A percentile compares a stretch with the other conserved stretches of the same genome.
These are phyloP conservation scores for Eutrema heterophyllum DNA, from an alignment of 345 rosid species.

Conservation along the genomic window DNA sequence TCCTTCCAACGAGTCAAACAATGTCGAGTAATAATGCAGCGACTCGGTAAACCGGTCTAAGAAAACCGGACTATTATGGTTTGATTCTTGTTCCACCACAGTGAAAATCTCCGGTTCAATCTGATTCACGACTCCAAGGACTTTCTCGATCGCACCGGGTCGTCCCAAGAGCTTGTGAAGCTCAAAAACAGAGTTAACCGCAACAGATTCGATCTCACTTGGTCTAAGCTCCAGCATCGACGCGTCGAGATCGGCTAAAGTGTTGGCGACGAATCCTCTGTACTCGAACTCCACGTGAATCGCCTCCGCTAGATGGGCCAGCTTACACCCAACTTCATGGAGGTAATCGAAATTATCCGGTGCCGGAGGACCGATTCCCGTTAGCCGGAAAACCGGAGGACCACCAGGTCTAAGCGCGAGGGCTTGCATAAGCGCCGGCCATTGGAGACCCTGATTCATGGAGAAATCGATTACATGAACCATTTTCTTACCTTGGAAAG, in stretches of 20 bases:
- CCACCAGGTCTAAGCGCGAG: conserved; percentile 68
- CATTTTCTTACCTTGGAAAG: conserved; percentile 52
- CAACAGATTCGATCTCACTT: conserved; percentile 54
- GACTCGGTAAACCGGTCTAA: conserved; percentile 79
- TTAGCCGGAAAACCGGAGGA: conserved; percentile 64
- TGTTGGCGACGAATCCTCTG: conserved; percentile 66
- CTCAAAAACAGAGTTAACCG: conserved; percentile 81
- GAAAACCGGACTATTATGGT: conserved; percentile 67
- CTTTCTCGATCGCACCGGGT: conserved; percentile 59
- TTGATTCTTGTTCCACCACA: conserved; percentile 73
- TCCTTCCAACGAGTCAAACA: conserved; percentile 80
- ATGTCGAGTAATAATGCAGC: conserved; percentile 67
- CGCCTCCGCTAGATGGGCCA: conserved; percentile 70
- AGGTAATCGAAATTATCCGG: conserved; percentile 53
- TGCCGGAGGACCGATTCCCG: conserved; percentile 75
- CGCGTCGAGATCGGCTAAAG: conserved; percentile 70
- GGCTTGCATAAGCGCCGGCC: conserved; percentile 88
- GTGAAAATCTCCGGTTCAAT: conserved; percentile 73
- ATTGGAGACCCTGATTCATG: conserved; percentile 73
- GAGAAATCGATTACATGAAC: conserved; percentile 75
- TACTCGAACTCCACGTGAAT: conserved; percentile 72
- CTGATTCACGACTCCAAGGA: conserved; percentile 47
- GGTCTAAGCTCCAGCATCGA: conserved; percentile 59
- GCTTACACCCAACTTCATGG: conserved; percentile 76
- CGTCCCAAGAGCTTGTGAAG: conserved; percentile 56